phyloP scores from a whole-genome alignment of 2,329 filamentous ascomycete genomes.

The Aspergillus udagawae region DNA sequence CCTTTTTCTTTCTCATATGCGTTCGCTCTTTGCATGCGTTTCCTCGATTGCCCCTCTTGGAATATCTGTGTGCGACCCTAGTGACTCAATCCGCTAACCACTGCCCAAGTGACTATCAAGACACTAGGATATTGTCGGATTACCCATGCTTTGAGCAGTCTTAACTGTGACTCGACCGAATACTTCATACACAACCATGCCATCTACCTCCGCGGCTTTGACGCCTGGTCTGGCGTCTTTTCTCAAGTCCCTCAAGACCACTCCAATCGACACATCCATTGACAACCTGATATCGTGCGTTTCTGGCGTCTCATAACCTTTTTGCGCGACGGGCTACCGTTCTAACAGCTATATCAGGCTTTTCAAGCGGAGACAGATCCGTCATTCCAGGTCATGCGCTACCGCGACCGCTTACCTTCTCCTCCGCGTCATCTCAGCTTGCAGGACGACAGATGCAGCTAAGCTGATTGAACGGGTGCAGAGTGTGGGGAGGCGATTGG shows the following conservation, averaged over 20 bases:
- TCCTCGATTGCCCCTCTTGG: neutral
- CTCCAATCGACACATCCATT: conserved; percentile 73
- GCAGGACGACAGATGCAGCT: conserved; percentile 71
- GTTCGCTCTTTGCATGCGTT: neutral
- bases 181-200: conserved; percentile 45
- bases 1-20: neutral
- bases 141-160: neutral
- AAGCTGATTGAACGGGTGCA: conserved; percentile 77
- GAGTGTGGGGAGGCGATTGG: conserved; percentile 70
- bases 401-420: conserved; percentile 87
- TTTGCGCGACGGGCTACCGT: conserved; percentile 1
- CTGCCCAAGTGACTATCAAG: neutral
- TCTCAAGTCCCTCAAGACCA: conserved; percentile 71
- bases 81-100: conserved; percentile 5
- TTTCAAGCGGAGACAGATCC: conserved; percentile 86
- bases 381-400: conserved; percentile 81
- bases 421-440: conserved; percentile 76
- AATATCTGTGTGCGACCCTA: neutral
- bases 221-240: conserved; percentile 75
- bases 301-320: conserved; percentile 7
- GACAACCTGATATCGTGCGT: conserved; percentile 78
- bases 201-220: conserved; percentile 52
- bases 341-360: conserved; percentile 52
- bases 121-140: neutral
- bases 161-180: conserved; percentile 3